Evolutionary conservation across 1,284 basidiomycete species (phyloP).

Genomic region (Cerrena zonata): DNA sequence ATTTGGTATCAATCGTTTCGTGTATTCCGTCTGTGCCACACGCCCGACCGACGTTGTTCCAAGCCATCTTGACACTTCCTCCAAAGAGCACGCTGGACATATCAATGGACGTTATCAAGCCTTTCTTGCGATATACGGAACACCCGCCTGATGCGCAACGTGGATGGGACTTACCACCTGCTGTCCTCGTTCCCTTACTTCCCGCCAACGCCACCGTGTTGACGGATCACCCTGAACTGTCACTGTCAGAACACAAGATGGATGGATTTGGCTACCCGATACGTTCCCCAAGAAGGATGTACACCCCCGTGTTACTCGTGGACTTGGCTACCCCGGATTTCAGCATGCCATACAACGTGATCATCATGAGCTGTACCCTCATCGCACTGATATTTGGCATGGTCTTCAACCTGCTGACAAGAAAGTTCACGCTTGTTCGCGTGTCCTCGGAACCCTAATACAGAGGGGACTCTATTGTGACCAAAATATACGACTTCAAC

Average conservation of each 20-base stretch:
- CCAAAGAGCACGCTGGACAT: slow-evolving; percentile 60
- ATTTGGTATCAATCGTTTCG: slow-evolving; percentile 54
- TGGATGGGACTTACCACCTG: slow-evolving; percentile 87
- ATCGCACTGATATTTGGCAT: slow-evolving; percentile 91
- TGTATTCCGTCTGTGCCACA: slow-evolving; percentile 70
- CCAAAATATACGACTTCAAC: background rate
- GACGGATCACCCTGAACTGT: background rate
- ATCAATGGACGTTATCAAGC: slow-evolving; percentile 74
- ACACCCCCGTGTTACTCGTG: slow-evolving; percentile 77
- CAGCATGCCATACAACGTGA: slow-evolving; percentile 99
- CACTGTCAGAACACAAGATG: background rate
- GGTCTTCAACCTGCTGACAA: slow-evolving; percentile 81
- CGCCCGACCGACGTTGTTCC: slow-evolving; percentile 67
- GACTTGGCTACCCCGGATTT: slow-evolving; percentile 96
- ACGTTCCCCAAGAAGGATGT: slow-evolving; percentile 45
- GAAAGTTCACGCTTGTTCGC: slow-evolving; percentile 63
- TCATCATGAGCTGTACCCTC: slow-evolving; percentile 88
- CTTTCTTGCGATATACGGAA: slow-evolving; percentile 89
- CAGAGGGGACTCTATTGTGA: background rate
- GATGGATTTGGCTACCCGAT: background rate
- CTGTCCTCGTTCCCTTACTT: slow-evolving; percentile 57
- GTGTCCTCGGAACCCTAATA: slow-evolving; percentile 3
- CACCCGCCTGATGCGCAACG: slow-evolving; percentile 94
- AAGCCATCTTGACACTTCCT: slow-evolving; percentile 68
- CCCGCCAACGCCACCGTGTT: slow-evolving; percentile 8